A percentile compares a stretch with the other conserved stretches of the same genome.
phyloP scores from a whole-genome alignment of 805 yeast species.

The Blastobotrys attinorum region DNA sequence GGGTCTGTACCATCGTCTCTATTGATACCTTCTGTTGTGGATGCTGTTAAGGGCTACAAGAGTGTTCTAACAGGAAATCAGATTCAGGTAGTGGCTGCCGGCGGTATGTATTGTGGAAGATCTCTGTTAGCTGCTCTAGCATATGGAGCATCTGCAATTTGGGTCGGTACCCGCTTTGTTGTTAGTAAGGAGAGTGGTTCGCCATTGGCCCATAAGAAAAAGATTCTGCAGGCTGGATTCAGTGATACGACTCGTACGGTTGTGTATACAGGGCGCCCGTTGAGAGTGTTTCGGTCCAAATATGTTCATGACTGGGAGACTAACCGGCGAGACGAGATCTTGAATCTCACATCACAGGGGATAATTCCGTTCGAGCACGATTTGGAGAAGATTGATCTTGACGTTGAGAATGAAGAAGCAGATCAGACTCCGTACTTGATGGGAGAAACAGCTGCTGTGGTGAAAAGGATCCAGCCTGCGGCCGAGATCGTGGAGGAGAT shows the following conservation, averaged over 20 bases:
- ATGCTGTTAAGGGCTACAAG: conserved; percentile 16
- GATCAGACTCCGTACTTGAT: conserved; percentile 18
- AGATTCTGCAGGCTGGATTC: conserved; percentile 14
- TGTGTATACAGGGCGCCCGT: conserved; percentile 23
- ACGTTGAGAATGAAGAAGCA: conserved; percentile 8
- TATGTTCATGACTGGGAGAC: conserved; percentile 21
- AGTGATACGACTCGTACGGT: conserved; percentile 20
- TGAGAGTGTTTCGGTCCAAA: conserved; percentile 18
- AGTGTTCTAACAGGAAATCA: conserved; percentile 20
- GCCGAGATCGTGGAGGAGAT: conserved; percentile 21
- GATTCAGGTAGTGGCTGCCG: conserved; percentile 23
- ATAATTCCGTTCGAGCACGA: conserved; percentile 19
- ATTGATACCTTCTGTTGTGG: conserved; percentile 23
- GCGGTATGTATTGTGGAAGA: conserved; percentile 21
- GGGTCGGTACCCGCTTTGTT: conserved; percentile 25
- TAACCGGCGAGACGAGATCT: conserved; percentile 20
- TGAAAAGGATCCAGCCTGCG: conserved; percentile 20
- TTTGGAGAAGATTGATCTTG: conserved; percentile 9
- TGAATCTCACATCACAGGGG: conserved; percentile 16
- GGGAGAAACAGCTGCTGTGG: conserved; percentile 23
- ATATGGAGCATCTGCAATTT: conserved; percentile 22
- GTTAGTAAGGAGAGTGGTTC: conserved; percentile 24
- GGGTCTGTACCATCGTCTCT: conserved; percentile 19
- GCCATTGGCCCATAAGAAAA: conserved; percentile 18
- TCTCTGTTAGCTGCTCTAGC: conserved; percentile 21